These are phyloP conservation scores for Setaria italica DNA, from an alignment of 202 grass and related monocot genomes.

Conservation along the genomic window DNA sequence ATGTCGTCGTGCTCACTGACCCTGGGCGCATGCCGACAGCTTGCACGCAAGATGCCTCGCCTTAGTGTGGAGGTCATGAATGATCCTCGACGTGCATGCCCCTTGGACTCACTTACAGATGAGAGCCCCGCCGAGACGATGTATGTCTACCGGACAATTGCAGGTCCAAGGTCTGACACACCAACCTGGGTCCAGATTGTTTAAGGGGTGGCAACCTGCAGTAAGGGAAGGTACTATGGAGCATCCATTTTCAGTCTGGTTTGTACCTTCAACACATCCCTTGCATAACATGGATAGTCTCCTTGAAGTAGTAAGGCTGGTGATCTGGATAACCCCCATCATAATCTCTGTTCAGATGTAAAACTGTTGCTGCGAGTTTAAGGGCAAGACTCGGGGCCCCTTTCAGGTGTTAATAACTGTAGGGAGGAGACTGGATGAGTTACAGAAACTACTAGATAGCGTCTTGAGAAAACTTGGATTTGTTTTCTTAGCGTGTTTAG, in stretches of 20 bases:
- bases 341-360: slow-evolving; percentile 27
- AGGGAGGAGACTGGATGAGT: slow-evolving; percentile 53
- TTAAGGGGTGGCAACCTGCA: neutral
- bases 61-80: slow-evolving; percentile 76
- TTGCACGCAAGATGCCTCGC: slow-evolving; percentile 71
- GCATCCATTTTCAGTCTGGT: slow-evolving; percentile 43
- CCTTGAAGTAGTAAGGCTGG: slow-evolving; percentile 45
- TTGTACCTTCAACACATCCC: slow-evolving; percentile 47
- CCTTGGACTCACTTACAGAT: slow-evolving; percentile 54
- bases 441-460: slow-evolving; percentile 72
- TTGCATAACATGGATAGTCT: slow-evolving; percentile 37
- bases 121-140: slow-evolving; percentile 63
- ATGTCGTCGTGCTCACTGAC: slow-evolving; percentile 82
- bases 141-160: slow-evolving; percentile 72
- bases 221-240: slow-evolving; percentile 20
- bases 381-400: slow-evolving; percentile 41
- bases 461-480: slow-evolving; percentile 59
- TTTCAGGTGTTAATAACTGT: slow-evolving; percentile 66
- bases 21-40: slow-evolving; percentile 65
- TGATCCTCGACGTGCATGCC: slow-evolving; percentile 43
- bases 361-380: slow-evolving; percentile 45
- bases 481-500: slow-evolving; percentile 64
- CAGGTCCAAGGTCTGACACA: slow-evolving; percentile 62
- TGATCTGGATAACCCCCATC: slow-evolving; percentile 24
- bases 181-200: slow-evolving; percentile 70